These are phyloP conservation scores for Sordariomycetes sp. DNA, from an alignment of 2,329 filamentous ascomycete species.

Conservation along the genomic window DNA sequence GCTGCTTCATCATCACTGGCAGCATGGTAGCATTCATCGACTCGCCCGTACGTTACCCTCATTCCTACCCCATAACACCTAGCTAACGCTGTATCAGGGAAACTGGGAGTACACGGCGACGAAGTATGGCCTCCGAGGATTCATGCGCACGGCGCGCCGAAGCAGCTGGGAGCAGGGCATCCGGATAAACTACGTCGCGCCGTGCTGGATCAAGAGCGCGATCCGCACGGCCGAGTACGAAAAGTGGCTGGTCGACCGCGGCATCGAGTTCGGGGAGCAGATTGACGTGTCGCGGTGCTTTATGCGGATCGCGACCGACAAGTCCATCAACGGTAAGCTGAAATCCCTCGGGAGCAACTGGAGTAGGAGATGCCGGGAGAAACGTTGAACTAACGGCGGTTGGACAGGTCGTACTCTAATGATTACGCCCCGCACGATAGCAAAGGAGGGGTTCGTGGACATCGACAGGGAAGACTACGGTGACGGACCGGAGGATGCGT, in stretches of 20 bases:
- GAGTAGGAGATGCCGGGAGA: too few relatives aligned
- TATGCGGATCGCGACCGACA: slow-evolving; percentile 18
- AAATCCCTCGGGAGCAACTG: too few relatives aligned
- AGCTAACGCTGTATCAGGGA: slow-evolving; percentile 9
- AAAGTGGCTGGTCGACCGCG: slow-evolving; percentile 21
- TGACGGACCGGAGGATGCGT: slow-evolving; percentile 17
- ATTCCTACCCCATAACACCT: not conserved
- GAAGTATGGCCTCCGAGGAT: slow-evolving; percentile 27
- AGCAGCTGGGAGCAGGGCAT: slow-evolving; percentile 25
- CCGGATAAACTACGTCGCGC: slow-evolving; percentile 30
- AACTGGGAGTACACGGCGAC: slow-evolving; percentile 26
- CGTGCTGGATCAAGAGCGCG: slow-evolving; percentile 24
- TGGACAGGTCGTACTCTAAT: slow-evolving; percentile 21
- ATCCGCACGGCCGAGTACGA: slow-evolving; percentile 24
- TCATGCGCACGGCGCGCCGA: slow-evolving; percentile 25
- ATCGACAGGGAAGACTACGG: slow-evolving; percentile 21
- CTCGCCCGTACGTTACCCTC: slow-evolving; percentile 14
- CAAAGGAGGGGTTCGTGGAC: slow-evolving; percentile 24
- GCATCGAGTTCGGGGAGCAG: slow-evolving; percentile 24
- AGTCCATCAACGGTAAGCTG: slow-evolving; percentile 15
- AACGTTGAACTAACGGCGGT: not conserved
- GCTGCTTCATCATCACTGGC: slow-evolving; percentile 33
- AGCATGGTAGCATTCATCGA: slow-evolving; percentile 34
- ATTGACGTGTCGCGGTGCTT: slow-evolving; percentile 18
- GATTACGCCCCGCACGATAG: slow-evolving; percentile 21